A percentile compares a stretch with the other conserved stretches of the same genome.
phyloP scores from a whole-genome alignment of 352 stramenopile genomes.

The Blastocystis sp. region DNA sequence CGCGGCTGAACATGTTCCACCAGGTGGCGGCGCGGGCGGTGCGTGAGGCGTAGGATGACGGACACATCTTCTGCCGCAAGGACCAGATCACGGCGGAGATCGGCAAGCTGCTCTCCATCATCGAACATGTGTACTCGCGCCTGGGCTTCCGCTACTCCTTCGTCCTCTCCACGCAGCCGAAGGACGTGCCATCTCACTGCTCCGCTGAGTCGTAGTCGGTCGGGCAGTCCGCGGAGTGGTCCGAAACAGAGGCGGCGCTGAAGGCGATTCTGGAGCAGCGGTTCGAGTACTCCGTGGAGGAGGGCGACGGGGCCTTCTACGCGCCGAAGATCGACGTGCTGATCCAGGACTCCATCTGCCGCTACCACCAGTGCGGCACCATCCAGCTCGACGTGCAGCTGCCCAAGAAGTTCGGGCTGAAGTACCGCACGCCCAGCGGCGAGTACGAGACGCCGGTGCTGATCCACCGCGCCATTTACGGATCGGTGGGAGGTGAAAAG shows the following conservation, averaged over 20 bases:
- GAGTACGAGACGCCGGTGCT: conserved; percentile 83
- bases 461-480: conserved; percentile 79
- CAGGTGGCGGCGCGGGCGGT: conserved; percentile 69
- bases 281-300: conserved; percentile 44
- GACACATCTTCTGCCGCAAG: conserved; percentile 93
- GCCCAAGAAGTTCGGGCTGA: conserved; percentile 94
- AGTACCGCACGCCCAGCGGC: conserved; percentile 77
- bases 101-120: conserved; percentile 72
- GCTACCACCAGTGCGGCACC: conserved; percentile 94
- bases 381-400: conserved; percentile 97
- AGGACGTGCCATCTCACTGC: conserved; percentile 87
- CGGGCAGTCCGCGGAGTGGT: conserved; percentile 80
- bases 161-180: conserved; percentile 90
- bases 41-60: conserved; percentile 84
- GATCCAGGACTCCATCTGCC: conserved; percentile 85
- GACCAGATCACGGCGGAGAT: conserved; percentile 87
- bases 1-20: conserved; percentile 90
- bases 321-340: conserved; percentile 94
- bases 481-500: conserved; percentile 5
- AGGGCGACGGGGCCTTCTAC: conserved; percentile 95
- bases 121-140: conserved; percentile 92
- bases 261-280: conserved; percentile 72
- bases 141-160: conserved; percentile 96
- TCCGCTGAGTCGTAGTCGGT: conserved; percentile 63
- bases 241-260: conserved; percentile 80